Percentiles rank a stretch among this genome's conserved stretches.
These are phyloP conservation scores for Fusarium phyllophilum DNA, from an alignment of 2,329 filamentous ascomycete species.

Conservation along the genomic window DNA sequence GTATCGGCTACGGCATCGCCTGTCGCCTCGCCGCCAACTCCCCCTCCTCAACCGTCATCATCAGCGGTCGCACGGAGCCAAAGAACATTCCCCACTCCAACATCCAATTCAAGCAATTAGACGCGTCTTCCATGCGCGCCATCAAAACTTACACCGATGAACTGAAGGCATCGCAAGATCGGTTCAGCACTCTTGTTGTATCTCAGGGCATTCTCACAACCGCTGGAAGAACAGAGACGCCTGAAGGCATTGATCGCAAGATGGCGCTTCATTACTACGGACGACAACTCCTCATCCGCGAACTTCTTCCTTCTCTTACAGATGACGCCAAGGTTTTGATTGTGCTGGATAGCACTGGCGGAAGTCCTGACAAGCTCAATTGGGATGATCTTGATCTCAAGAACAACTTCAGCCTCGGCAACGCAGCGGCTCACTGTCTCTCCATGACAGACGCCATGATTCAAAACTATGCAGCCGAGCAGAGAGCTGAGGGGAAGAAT, in stretches of 20 bases:
- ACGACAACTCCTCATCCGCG: slow-evolving; percentile 54
- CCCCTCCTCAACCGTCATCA: slow-evolving; percentile 44
- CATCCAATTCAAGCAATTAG: slow-evolving; percentile 47
- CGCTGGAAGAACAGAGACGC: slow-evolving; percentile 51
- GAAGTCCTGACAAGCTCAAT: slow-evolving; percentile 48
- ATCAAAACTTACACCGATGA: slow-evolving; percentile 49
- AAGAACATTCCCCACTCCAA: slow-evolving; percentile 45
- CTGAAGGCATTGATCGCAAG: slow-evolving; percentile 57
- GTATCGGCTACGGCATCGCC: slow-evolving; percentile 52
- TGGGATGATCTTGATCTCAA: slow-evolving; percentile 55
- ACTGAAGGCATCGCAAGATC: slow-evolving; percentile 36
- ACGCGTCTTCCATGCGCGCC: slow-evolving; percentile 48
- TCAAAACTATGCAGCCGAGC: slow-evolving; percentile 46
- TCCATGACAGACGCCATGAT: slow-evolving; percentile 54
- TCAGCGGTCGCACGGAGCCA: slow-evolving; percentile 48
- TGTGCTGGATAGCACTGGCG: slow-evolving; percentile 48
- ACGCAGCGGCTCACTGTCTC: slow-evolving; percentile 50
- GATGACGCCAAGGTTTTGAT: slow-evolving; percentile 52
- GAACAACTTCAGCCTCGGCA: slow-evolving; percentile 46
- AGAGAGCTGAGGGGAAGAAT: slow-evolving; percentile 7
- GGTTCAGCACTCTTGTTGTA: slow-evolving; percentile 53
- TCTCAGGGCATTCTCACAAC: slow-evolving; percentile 52
- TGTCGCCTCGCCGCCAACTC: slow-evolving; percentile 46
- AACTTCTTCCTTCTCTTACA: slow-evolving; percentile 52
- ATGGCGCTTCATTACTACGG: slow-evolving; percentile 60